phyloP scores from a whole-genome alignment of 371 early-diverging fungal species.

The Mortierella sp. region DNA sequence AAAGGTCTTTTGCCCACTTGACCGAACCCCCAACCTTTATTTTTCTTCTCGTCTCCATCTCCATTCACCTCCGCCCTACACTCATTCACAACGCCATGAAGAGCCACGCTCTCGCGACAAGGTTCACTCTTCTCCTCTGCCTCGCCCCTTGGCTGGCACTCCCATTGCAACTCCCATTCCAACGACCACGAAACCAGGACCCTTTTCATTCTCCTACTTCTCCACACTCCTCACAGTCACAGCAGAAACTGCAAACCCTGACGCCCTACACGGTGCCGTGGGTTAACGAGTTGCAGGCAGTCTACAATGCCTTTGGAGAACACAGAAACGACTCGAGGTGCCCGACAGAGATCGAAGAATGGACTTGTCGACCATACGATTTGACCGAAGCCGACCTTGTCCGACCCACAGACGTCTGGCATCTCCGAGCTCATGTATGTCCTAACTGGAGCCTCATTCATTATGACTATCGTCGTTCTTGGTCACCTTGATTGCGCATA shows the following conservation, averaged over 20 bases:
- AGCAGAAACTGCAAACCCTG: conserved; percentile 7
- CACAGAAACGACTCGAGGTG: conserved; percentile 57
- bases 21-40: background rate
- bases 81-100: conserved; percentile 17
- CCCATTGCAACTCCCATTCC: conserved; percentile 23
- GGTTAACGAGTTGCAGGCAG: conserved; percentile 62
- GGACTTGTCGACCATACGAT: conserved; percentile 63
- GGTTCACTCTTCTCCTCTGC: conserved; percentile 14
- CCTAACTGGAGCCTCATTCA: background rate
- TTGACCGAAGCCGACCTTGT: conserved; percentile 60
- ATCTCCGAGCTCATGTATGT: conserved; percentile 68
- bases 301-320: conserved; percentile 63
- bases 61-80: background rate
- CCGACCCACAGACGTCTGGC: conserved; percentile 61
- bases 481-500: no score
- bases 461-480: background rate
- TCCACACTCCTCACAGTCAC: background rate
- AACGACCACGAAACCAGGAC: conserved; percentile 8
- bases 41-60: background rate
- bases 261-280: conserved; percentile 64
- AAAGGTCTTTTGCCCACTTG: background rate
- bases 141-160: conserved; percentile 21
- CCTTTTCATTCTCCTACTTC: background rate
- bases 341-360: conserved; percentile 59
- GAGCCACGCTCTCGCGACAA: background rate